Evolutionary conservation across 225 moss, liverwort and hornwort species (phyloP).

Genomic region (Asterella californica): DNA sequence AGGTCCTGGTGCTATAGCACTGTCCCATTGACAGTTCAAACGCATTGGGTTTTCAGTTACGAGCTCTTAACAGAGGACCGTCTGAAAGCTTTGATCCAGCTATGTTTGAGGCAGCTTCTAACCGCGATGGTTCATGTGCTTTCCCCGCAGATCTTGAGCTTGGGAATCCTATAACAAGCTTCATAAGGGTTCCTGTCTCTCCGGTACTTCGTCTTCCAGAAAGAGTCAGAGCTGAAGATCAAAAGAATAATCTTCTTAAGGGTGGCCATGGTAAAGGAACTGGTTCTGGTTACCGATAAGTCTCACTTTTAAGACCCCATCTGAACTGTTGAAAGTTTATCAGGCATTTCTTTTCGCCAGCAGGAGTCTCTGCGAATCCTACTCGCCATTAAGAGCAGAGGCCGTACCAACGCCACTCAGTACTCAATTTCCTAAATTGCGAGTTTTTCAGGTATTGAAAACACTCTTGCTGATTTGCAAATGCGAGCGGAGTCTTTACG

Average conservation of each 20-base stretch:
- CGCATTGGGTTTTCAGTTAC: neutral
- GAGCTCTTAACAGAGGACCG: neutral
- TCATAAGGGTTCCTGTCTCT: conserved; percentile 64
- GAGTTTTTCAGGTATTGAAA: conserved; percentile 36
- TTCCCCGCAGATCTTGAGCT: conserved; percentile 40
- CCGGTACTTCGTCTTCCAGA: conserved; percentile 55
- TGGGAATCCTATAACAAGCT: conserved; percentile 52
- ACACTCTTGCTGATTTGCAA: conserved; percentile 50
- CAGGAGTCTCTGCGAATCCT: neutral
- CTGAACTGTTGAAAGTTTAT: neutral
- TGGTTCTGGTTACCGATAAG: neutral
- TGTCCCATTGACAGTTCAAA: neutral
- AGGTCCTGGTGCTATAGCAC: neutral
- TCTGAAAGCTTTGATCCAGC: neutral
- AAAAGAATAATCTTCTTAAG: conserved; percentile 47
- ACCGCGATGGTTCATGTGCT: neutral
- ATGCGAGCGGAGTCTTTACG: conserved; percentile 63
- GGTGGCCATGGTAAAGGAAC: conserved; percentile 44
- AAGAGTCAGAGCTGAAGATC: conserved; percentile 60
- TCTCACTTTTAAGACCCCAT: neutral
- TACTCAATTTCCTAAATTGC: neutral
- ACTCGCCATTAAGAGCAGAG: too few species aligned
- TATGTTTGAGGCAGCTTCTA: neutral
- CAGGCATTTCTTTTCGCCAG: neutral
- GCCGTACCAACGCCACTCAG: neutral